A percentile compares a stretch with the other conserved stretches of the same genome.
These are phyloP conservation scores for Acanthamoeba triangularis DNA, from an alignment of 208 protist species.

Conservation along the genomic window DNA sequence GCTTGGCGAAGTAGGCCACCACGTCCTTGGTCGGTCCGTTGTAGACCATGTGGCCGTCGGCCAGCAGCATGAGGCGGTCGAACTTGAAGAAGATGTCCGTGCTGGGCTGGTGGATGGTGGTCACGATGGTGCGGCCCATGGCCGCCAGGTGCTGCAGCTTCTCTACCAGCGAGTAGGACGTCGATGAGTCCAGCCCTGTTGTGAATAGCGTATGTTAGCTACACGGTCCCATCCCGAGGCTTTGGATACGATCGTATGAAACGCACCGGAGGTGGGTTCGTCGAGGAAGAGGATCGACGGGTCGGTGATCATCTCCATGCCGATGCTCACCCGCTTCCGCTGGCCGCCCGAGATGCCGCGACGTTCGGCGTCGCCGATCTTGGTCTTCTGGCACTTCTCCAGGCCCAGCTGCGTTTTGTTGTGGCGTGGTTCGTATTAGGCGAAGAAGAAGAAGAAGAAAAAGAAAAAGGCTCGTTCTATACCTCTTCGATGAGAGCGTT, in stretches of 20 bases:
- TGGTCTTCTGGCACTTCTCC: neutral
- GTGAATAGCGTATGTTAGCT: no score
- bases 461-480: no score
- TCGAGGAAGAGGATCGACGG: constrained; percentile 85
- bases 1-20: constrained; percentile 72
- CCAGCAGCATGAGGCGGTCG: constrained; percentile 72
- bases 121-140: constrained; percentile 76
- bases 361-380: constrained; percentile 36
- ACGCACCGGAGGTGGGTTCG: constrained; percentile 80
- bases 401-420: constrained; percentile 59
- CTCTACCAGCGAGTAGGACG: constrained; percentile 36
- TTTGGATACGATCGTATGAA: no score
- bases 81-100: constrained; percentile 80
- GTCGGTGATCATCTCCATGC: constrained; percentile 85
- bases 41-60: constrained; percentile 66
- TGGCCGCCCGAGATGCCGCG: constrained; percentile 81
- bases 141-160: constrained; percentile 1
- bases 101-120: constrained; percentile 75
- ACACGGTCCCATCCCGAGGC: no score
- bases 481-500: neutral
- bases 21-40: constrained; percentile 70
- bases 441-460: no score
- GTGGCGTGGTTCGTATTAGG: no score
- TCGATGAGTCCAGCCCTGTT: constrained; percentile 14
- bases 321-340: constrained; percentile 86